phyloP scores from a whole-genome alignment of 345 rosid species.

The Pistacia integerrima region DNA sequence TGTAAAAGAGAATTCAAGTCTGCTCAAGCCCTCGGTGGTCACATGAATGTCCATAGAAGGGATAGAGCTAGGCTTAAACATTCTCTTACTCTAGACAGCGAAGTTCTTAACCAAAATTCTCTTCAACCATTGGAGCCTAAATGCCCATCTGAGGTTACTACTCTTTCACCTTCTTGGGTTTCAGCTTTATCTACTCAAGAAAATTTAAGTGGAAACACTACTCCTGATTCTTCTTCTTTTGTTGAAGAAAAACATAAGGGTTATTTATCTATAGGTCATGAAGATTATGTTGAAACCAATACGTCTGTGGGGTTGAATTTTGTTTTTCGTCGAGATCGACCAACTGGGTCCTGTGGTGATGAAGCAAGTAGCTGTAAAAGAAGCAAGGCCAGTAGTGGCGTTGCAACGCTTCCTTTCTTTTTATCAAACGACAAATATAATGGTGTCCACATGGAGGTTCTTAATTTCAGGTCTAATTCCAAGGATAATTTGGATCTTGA shows the following conservation, averaged over 20 bases:
- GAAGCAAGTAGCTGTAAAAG: constrained; percentile 33
- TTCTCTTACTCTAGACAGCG: constrained; percentile 24
- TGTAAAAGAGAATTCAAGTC: constrained; percentile 70
- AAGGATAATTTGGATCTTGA: constrained; percentile 80
- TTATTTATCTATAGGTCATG: not conserved
- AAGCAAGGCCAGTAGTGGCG: constrained; percentile 22
- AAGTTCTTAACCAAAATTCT: constrained; percentile 13
- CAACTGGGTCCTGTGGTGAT: constrained; percentile 15
- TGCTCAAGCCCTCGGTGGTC: constrained; percentile 83
- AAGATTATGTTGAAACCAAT: constrained; percentile 26
- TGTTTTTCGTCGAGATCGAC: constrained; percentile 19
- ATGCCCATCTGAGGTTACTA: constrained; percentile 14
- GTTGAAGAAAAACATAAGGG: constrained; percentile 10
- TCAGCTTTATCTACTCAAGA: constrained; percentile 27
- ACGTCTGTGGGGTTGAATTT: constrained; percentile 40
- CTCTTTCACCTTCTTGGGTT: constrained; percentile 37
- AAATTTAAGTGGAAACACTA: constrained; percentile 14
- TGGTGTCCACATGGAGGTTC: constrained; percentile 32
- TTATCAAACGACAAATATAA: constrained; percentile 24
- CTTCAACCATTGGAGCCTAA: constrained; percentile 7
- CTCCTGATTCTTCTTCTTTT: constrained; percentile 13
- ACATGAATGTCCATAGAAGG: constrained; percentile 75
- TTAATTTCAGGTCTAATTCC: constrained; percentile 34
- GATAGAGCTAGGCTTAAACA: constrained; percentile 71
- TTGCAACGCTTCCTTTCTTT: constrained; percentile 26